Conservation (phyloP, 257 asterid genomes). For the Anisodus acutangulus region DNA sequence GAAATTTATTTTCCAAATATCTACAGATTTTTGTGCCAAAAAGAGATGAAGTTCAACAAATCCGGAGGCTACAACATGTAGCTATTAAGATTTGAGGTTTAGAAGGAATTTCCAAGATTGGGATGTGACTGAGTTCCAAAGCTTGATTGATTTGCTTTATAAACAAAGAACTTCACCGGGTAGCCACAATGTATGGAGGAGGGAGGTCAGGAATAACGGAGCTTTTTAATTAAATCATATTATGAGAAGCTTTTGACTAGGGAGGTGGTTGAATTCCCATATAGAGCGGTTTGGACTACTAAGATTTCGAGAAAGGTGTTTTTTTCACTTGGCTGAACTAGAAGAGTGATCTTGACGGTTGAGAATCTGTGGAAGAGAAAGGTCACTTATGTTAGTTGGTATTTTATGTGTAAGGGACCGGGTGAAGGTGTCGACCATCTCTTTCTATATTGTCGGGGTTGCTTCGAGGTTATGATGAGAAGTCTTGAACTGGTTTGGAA, state of each 20-base stretch:
- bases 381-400: too few relatives aligned
- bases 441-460: not conserved
- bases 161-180: conserved; percentile 7
- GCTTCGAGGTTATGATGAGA: not conserved
- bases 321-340: not conserved
- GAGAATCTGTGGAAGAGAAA: too few relatives aligned
- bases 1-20: not conserved
- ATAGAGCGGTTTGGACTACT: not conserved
- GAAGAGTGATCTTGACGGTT: not conserved
- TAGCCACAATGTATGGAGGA: not conserved
- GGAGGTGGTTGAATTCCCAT: not conserved
- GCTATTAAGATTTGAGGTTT: too few relatives aligned
- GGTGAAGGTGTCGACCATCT: not conserved
- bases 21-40: not conserved
- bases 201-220: not conserved
- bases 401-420: not conserved
- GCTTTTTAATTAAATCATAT: not conserved
- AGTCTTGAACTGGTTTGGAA: not conserved
- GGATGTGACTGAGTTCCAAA: not conserved
- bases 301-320: not conserved
- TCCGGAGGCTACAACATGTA: not conserved
- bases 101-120: not conserved
- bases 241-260: conserved; percentile 12
- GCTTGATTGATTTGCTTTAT: not conserved
- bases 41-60: not conserved